Conservation (phyloP, 108 stramenopile species). For the Bacterosira constricta region DNA sequence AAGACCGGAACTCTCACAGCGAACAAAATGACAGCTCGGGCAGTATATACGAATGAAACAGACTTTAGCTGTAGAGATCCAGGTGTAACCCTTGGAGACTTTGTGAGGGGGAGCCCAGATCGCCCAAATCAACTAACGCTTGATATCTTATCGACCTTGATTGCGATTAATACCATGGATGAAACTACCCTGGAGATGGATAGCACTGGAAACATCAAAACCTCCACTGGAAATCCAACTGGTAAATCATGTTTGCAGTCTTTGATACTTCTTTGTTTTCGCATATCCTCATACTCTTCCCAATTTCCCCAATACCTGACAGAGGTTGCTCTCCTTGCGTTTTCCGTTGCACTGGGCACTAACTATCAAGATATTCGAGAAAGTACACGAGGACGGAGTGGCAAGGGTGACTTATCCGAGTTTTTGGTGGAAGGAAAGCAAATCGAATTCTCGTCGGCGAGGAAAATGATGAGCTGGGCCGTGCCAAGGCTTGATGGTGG, state of each 20-base stretch:
- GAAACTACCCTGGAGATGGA: conserved; percentile 69
- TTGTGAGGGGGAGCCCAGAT: conserved; percentile 40
- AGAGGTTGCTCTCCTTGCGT: conserved; percentile 88
- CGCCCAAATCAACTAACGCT: conserved; percentile 38
- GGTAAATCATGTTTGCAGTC: no score
- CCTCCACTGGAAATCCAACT: conserved; percentile 86
- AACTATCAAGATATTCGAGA: conserved; percentile 74
- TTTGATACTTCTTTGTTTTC: no score
- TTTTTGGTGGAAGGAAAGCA: conserved; percentile 75
- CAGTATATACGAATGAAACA: conserved; percentile 51
- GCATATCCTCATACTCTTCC: no score
- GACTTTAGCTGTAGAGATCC: conserved; percentile 68
- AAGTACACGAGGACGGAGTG: conserved; percentile 65
- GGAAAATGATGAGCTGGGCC: conserved; percentile 94
- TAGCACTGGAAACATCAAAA: conserved; percentile 33
- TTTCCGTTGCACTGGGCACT: conserved; percentile 65
- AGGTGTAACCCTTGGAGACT: conserved; percentile 51
- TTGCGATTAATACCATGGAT: conserved; percentile 86
- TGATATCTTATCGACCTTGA: conserved; percentile 51
- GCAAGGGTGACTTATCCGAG: conserved; percentile 62
- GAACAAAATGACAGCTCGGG: conserved; percentile 93
- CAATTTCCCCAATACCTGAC: no score
- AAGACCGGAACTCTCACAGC: conserved; percentile 95
- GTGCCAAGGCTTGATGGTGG: conserved; percentile 70
- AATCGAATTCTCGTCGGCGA: conserved; percentile 86